Evolutionary conservation across 1,284 basidiomycete species (phyloP), one percentile per base, ranked within the genome.

Genomic region (Cerrena zonata): DNA sequence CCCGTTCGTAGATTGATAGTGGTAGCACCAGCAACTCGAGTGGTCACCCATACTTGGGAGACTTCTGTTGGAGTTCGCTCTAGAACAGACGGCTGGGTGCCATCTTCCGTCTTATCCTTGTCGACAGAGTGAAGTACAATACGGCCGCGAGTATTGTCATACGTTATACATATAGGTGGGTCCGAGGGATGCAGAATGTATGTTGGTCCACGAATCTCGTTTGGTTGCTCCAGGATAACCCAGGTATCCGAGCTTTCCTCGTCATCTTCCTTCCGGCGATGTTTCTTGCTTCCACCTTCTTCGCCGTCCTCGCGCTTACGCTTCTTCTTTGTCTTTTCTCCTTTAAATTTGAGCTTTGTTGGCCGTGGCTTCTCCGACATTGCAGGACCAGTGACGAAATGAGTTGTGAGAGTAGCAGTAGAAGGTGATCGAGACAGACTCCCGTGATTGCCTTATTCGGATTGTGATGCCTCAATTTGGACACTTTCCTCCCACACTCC

Each of bases 11-110:
- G 70, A 61, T 92, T 94, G 61, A 93, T 77, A 19, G 88, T 91
- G 7, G 79, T 65, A 22, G 89, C 82, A 27, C 91, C 86, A 47
- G 90, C 80, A 53, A 96, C 77, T 58, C 91, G 76, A 38, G 89
- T 84, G 48, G 79, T 78, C 53, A 97, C 86, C 93, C 93, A 87
- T 52, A 96, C 84, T 67, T 94, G 84, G 48, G 90, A 73, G 54
- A 94, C 81, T 51, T 93, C 90, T 0, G 79, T 79, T 11, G 90
- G 90, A 24, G 72, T 78, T 53, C 83, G 80, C 48, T 83, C 80
- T 39, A 86, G 71, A 7, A 85, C 57, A 12, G 70, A 65, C 11
- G 73, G 62, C 47, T 75, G 72, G 2, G 69, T 69, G 49, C 55
- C 56, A 13, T 62, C 66, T 39, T 76, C 75, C 1, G 65, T 51